Base-by-base conservation (phyloP, 176 grass and related monocot genomes). In the Carex pumila region DNA sequence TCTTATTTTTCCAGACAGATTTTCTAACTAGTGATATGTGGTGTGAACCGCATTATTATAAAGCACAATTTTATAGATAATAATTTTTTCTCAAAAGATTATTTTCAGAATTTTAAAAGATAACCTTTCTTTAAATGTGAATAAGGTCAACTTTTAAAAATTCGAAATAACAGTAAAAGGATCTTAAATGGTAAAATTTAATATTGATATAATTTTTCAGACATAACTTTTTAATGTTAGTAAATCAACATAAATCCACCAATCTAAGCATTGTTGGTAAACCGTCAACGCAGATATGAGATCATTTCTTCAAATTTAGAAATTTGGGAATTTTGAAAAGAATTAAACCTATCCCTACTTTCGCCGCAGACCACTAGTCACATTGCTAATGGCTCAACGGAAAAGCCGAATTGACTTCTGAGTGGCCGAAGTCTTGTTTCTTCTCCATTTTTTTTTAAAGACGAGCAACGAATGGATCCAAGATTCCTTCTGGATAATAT, bases 321-420 rank as follows among this genome's bases (percentile, higher is more conserved):
- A 75, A 75, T 75, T 12, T 12, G 47, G 2, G 3, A 31, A 9
- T 31, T 54, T 29, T 50, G 47, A 25, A 14, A 75, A 52, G 7
- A 75, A 52, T 14, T 14, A 55, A 56, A 54, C 0, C 22, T 30
- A 8, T 54, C 49, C 22, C 12, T 76, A 55, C 72, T 76, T 55
- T 76, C 22, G 45, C 22, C 72, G 54, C 22, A 54, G 4, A 71
- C 1, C 36, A 70, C 32, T 65, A 41, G 18, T 52, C 8, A 18
- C 41, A 73, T 9, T 73, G 39, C 11, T 39, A n/a, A 17, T 55
- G 49, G 72, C 72, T 12, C 22, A 76, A 76, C 25, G 49, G 72
- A 76, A 76, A 76, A 55, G 49, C 22, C 72, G 21, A 55, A 76
- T 76, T 76, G 49, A 76, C 72, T 55, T 76, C 47, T 31, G 21